These are phyloP conservation scores for Clavariopsis aquatica DNA, from an alignment of 495 filamentous ascomycete genomes.

Conservation along the genomic window DNA sequence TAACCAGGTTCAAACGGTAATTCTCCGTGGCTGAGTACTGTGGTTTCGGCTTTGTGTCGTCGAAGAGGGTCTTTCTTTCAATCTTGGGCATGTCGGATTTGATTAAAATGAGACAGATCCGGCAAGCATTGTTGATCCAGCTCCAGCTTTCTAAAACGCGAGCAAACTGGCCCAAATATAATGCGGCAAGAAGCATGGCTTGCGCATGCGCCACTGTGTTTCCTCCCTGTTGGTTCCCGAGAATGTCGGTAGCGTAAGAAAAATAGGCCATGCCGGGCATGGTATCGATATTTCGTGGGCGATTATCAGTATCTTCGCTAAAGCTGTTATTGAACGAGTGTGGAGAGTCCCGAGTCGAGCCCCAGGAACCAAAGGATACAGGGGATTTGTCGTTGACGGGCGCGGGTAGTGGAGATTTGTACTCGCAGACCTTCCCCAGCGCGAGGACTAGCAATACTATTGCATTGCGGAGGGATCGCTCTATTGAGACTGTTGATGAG, in stretches of 20 bases:
- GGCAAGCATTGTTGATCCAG: slow-evolving; percentile 79
- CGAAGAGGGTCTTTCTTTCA: background rate
- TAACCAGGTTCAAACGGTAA: slow-evolving; percentile 54
- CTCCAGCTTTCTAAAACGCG: slow-evolving; percentile 86
- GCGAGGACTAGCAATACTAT: slow-evolving; percentile 81
- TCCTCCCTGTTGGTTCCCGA: slow-evolving; percentile 75
- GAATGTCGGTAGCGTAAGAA: slow-evolving; percentile 80
- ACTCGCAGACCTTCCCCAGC: slow-evolving; percentile 78
- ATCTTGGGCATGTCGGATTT: slow-evolving; percentile 52
- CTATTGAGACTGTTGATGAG: slow-evolving; percentile 37
- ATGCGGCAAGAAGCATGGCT: slow-evolving; percentile 78
- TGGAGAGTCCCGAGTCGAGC: slow-evolving; percentile 29
- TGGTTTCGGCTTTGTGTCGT: slow-evolving; percentile 1
- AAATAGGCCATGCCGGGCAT: slow-evolving; percentile 91
- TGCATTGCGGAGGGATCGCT: slow-evolving; percentile 68
- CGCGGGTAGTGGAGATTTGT: slow-evolving; percentile 63
- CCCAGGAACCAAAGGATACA: slow-evolving; percentile 11
- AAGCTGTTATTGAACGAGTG: slow-evolving; percentile 34
- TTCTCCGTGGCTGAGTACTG: slow-evolving; percentile 14
- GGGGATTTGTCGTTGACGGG: slow-evolving; percentile 50
- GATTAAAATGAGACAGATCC: slow-evolving; percentile 74
- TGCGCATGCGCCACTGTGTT: slow-evolving; percentile 80
- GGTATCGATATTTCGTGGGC: slow-evolving; percentile 71
- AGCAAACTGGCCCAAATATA: slow-evolving; percentile 86
- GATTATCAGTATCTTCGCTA: slow-evolving; percentile 16